phyloP scores from a whole-genome alignment of 306 rosid species.

The Trifolium pratense region DNA sequence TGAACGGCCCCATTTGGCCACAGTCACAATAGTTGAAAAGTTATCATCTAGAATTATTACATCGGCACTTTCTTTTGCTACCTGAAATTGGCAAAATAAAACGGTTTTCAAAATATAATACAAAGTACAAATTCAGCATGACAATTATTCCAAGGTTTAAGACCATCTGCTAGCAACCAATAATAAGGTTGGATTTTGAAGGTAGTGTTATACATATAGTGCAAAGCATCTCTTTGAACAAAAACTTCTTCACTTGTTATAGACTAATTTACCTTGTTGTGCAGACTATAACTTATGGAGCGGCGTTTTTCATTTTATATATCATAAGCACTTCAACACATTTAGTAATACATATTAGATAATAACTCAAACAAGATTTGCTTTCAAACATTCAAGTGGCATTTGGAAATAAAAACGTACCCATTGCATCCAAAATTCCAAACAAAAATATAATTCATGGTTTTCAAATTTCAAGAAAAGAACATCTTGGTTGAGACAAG shows the following conservation, averaged over 20 bases:
- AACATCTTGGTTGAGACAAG: constrained; percentile 13
- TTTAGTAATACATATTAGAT: constrained; percentile 12
- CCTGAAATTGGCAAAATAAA: constrained; percentile 61
- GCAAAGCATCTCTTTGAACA: constrained; percentile 15
- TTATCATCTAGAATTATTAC: constrained; percentile 94
- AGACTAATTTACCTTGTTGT: constrained; percentile 6
- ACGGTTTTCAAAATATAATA: constrained; percentile 26
- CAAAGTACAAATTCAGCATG: constrained; percentile 13
- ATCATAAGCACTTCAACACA: constrained; percentile 12
- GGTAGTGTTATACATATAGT: constrained; percentile 7
- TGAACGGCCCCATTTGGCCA: constrained; percentile 99
- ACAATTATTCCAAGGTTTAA: constrained; percentile 30
- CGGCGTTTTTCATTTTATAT: constrained; percentile 5
- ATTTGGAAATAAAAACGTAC: constrained; percentile 38
- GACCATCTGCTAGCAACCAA: constrained; percentile 34
- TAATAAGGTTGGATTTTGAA: constrained; percentile 7
- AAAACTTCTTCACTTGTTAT: constrained; percentile 24
- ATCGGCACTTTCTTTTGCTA: constrained; percentile 98
- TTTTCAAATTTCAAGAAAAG: constrained; percentile 27
- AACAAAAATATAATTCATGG: not conserved
- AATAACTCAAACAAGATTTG: constrained; percentile 26
- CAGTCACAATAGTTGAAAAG: constrained; percentile 94
- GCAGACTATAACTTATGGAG: not conserved
- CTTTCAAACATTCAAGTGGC: constrained; percentile 26
- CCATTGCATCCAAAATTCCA: constrained; percentile 3